phyloP scores from a whole-genome alignment of 345 rosid species.

The Hibiscus syriacus region DNA sequence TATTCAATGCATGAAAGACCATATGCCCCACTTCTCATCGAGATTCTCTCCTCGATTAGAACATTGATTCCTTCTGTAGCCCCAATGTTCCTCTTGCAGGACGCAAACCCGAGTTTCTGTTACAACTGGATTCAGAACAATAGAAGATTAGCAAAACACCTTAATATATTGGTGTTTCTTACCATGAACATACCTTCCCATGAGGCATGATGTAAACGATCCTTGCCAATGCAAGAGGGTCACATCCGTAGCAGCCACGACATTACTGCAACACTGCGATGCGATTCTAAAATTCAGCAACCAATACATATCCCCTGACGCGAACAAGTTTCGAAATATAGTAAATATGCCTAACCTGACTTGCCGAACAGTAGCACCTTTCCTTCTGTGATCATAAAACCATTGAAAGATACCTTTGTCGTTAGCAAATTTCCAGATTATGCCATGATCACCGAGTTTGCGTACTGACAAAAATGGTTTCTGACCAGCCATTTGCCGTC shows the following conservation, averaged over 20 bases:
- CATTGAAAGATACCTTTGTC: slow-evolving; percentile 81
- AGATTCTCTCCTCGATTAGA: too few relatives aligned
- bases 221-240: slow-evolving; percentile 83
- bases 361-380: slow-evolving; percentile 93
- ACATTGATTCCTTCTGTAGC: too few relatives aligned
- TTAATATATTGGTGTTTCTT: not conserved
- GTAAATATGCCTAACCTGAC: slow-evolving; percentile 58
- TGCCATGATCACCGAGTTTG: slow-evolving; percentile 97
- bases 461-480: slow-evolving; percentile 71
- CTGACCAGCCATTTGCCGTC: slow-evolving; percentile 77
- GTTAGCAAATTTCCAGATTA: slow-evolving; percentile 89
- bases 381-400: too few relatives aligned
- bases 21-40: too few relatives aligned
- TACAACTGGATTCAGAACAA: not conserved
- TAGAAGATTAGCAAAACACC: not conserved
- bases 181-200: slow-evolving; percentile 46
- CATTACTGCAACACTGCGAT: slow-evolving; percentile 51
- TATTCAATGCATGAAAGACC: too few relatives aligned
- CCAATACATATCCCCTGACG: not conserved
- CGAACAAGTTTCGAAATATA: not conserved
- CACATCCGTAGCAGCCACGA: slow-evolving; percentile 90
- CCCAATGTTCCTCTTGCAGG: too few relatives aligned
- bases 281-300: slow-evolving; percentile 10
- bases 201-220: slow-evolving; percentile 71
- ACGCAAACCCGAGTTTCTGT: slow-evolving; percentile 93